Percentiles rank a stretch among this genome's conserved stretches.
phyloP scores from a whole-genome alignment of 2,329 filamentous ascomycete species.

The Albifimbria verrucaria region DNA sequence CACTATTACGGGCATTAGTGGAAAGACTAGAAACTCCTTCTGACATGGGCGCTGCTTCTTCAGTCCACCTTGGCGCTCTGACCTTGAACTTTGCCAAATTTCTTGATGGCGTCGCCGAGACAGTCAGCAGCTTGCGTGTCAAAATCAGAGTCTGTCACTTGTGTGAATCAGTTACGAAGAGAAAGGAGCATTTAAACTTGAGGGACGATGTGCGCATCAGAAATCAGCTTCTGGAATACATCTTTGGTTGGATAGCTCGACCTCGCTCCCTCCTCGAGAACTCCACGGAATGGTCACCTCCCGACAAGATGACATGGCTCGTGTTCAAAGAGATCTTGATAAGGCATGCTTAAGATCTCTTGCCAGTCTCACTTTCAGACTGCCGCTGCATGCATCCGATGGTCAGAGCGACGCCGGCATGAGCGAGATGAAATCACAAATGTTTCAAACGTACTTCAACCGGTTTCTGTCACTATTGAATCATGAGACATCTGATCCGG shows the following conservation, averaged over 20 bases:
- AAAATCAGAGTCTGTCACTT: conserved; percentile 69
- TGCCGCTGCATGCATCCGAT: conserved; percentile 64
- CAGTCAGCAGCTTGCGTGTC: conserved; percentile 53
- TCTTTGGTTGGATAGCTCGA: conserved; percentile 66
- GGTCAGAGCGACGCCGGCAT: conserved; percentile 63
- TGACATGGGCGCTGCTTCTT: conserved; percentile 59
- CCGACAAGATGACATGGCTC: conserved; percentile 53
- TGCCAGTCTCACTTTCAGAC: conserved; percentile 62
- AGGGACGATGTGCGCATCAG: conserved; percentile 66
- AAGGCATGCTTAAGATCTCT: conserved; percentile 62
- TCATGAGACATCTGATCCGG: conserved; percentile 46
- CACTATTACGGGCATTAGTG: conserved; percentile 60
- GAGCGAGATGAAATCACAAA: conserved; percentile 66
- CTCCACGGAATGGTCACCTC: conserved; percentile 37
- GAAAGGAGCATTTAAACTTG: conserved; percentile 66
- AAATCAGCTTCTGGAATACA: conserved; percentile 65
- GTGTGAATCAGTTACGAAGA: conserved; percentile 61
- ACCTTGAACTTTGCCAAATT: conserved; percentile 67
- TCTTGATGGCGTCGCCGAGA: conserved; percentile 56
- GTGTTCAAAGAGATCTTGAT: conserved; percentile 64
- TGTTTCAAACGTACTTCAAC: conserved; percentile 71
- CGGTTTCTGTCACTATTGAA: conserved; percentile 65
- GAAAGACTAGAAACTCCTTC: conserved; percentile 62
- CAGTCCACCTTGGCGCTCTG: conserved; percentile 60
- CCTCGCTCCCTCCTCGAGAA: conserved; percentile 46